phyloP scores from a whole-genome alignment of 768 basidiomycete genomes.

The Calocera viscosa region DNA sequence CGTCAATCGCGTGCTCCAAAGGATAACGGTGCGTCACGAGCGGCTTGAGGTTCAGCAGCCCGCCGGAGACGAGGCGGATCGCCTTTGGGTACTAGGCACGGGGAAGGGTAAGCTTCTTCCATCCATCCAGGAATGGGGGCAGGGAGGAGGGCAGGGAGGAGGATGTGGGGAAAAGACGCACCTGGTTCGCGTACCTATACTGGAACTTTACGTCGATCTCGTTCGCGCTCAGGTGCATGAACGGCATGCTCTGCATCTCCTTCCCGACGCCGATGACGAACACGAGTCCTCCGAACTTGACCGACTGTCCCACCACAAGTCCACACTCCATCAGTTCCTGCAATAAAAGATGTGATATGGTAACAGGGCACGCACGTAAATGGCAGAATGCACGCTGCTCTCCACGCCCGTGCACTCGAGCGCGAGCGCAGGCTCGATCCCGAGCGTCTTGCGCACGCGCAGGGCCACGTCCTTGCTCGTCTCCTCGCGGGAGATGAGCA shows the following conservation, averaged over 20 bases:
- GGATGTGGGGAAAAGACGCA: slow-evolving; percentile 10
- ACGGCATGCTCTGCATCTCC: slow-evolving; percentile 26
- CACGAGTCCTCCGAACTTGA: slow-evolving; percentile 29
- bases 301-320: slow-evolving; percentile 18
- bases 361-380: slow-evolving; percentile 22
- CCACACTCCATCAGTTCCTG: neutral
- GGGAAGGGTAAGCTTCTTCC: too few relatives aligned
- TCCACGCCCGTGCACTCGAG: slow-evolving; percentile 34
- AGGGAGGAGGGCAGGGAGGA: neutral
- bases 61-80: slow-evolving; percentile 26
- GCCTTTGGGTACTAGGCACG: slow-evolving; percentile 30
- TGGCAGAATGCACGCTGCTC: slow-evolving; percentile 27
- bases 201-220: slow-evolving; percentile 32
- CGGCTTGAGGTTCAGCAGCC: slow-evolving; percentile 29
- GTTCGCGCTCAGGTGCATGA: slow-evolving; percentile 27
- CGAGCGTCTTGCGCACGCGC: slow-evolving; percentile 24
- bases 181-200: slow-evolving; percentile 30
- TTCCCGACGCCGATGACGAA: slow-evolving; percentile 33
- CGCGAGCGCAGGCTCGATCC: slow-evolving; percentile 22
- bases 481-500: slow-evolving; percentile 23
- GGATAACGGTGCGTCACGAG: slow-evolving; percentile 33
- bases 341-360: too few relatives aligned
- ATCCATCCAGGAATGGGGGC: neutral
- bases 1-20: slow-evolving; percentile 28
- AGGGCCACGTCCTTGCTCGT: slow-evolving; percentile 21